These are phyloP conservation scores for Penicillium sumatraense DNA, from an alignment of 2,329 filamentous ascomycete genomes.

Conservation along the genomic window DNA sequence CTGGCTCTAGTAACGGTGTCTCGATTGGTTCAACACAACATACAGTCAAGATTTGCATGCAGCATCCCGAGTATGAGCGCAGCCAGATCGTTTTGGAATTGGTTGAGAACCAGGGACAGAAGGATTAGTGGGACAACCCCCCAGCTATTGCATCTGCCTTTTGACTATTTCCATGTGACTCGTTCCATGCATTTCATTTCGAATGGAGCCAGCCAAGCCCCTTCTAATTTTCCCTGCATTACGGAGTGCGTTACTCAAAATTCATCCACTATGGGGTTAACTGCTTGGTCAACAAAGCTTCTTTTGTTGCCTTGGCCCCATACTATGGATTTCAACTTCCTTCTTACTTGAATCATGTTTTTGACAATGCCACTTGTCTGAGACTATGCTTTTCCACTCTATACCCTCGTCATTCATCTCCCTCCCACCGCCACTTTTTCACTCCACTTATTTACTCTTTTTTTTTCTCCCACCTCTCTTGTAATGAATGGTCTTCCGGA, in stretches of 20 bases:
- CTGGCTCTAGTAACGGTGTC: constrained; percentile 45
- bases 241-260: background rate
- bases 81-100: constrained; percentile 91
- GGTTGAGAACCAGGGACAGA: constrained; percentile 86
- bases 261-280: background rate
- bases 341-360: background rate
- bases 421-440: background rate
- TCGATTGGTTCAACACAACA: constrained; percentile 53
- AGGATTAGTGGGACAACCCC: constrained; percentile 44
- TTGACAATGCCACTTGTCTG: background rate
- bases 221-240: background rate
- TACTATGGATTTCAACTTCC: background rate
- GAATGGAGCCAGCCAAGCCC: background rate
- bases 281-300: no score
- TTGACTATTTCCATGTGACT: background rate
- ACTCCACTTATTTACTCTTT: background rate
- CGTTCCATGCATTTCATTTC: constrained; percentile 1
- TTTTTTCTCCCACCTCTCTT: background rate
- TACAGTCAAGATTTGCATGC: constrained; percentile 93
- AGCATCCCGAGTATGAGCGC: constrained; percentile 83
- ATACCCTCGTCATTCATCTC: background rate
- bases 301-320: background rate
- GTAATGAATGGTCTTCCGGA: background rate
- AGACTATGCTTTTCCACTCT: background rate
- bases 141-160: background rate